These are phyloP conservation scores for Malus sieversii DNA, from an alignment of 306 rosid genomes.

Conservation along the genomic window DNA sequence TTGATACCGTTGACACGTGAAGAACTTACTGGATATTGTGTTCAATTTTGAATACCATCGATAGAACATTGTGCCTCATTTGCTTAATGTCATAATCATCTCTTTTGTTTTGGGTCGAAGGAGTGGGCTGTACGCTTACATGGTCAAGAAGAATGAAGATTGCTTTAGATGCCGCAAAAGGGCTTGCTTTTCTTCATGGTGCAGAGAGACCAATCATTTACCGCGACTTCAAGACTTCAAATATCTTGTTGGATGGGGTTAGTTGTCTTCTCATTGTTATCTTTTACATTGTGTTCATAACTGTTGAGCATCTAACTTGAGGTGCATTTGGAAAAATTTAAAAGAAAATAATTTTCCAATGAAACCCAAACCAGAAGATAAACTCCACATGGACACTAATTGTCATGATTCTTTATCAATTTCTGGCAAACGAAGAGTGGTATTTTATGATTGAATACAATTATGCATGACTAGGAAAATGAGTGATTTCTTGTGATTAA, in stretches of 20 bases:
- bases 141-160: slow-evolving; percentile 98
- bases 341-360: not conserved
- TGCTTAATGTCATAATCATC: not conserved
- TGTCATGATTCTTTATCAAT: not conserved
- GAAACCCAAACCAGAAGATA: not conserved
- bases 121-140: slow-evolving; percentile 77
- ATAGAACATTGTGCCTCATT: not conserved
- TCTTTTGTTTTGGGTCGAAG: slow-evolving; percentile 41
- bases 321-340: not conserved
- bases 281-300: not conserved
- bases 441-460: not conserved
- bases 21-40: not conserved
- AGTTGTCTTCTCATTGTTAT: slow-evolving; percentile 32
- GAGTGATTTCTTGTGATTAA: slow-evolving; percentile 6
- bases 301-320: not conserved
- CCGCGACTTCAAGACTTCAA: slow-evolving; percentile 98
- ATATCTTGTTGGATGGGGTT: slow-evolving; percentile 81
- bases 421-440: not conserved
- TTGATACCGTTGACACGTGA: not conserved
- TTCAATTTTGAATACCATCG: too few relatives aligned
- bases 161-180: slow-evolving; percentile 87
- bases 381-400: not conserved
- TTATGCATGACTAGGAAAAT: slow-evolving; percentile 8
- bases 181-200: slow-evolving; percentile 98
- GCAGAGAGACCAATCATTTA: slow-evolving; percentile 86